Evolutionary conservation across 352 stramenopile species (phyloP).

Genomic region (Phytophthora megakarya): DNA sequence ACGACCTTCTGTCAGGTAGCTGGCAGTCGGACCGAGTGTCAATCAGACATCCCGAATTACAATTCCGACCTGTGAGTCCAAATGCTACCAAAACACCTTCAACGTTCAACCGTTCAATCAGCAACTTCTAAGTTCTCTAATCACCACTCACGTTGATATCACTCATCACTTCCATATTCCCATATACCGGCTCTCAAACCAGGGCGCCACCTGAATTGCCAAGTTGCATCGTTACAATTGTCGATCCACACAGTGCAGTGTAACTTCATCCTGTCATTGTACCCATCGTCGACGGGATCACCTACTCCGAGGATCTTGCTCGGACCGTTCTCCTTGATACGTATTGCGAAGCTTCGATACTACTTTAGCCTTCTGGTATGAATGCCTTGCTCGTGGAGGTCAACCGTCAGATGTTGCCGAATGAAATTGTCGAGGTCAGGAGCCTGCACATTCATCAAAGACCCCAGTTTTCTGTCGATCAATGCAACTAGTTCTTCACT

Average conservation of each 20-base stretch:
- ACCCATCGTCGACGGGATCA: not conserved
- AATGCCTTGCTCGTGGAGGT: slow-evolving; percentile 17
- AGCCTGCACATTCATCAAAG: slow-evolving; percentile 16
- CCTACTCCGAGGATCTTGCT: not conserved
- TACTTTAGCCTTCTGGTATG: slow-evolving; percentile 23
- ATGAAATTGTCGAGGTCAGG: slow-evolving; percentile 25
- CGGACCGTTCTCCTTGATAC: slow-evolving; percentile 14
- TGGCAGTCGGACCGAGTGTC: too few relatives aligned
- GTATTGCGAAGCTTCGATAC: slow-evolving; percentile 5
- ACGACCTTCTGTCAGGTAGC: too few relatives aligned
- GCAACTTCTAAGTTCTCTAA: too few relatives aligned
- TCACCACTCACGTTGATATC: too few relatives aligned
- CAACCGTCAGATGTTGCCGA: slow-evolving; percentile 13
- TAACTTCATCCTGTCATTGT: slow-evolving; percentile 16
- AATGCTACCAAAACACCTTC: too few relatives aligned
- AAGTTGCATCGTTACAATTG: too few relatives aligned
- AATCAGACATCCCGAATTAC: too few relatives aligned
- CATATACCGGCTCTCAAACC: too few relatives aligned
- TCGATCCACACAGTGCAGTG: slow-evolving; percentile 6
- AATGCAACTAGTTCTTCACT: not conserved
- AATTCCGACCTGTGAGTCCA: too few relatives aligned
- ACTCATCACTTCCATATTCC: too few relatives aligned
- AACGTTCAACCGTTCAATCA: too few relatives aligned
- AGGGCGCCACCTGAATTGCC: too few relatives aligned
- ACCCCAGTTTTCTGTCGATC: not conserved